Evolutionary conservation across 2,329 filamentous ascomycete genomes (phyloP).

Genomic region (Ploettnerulaceae sp.): DNA sequence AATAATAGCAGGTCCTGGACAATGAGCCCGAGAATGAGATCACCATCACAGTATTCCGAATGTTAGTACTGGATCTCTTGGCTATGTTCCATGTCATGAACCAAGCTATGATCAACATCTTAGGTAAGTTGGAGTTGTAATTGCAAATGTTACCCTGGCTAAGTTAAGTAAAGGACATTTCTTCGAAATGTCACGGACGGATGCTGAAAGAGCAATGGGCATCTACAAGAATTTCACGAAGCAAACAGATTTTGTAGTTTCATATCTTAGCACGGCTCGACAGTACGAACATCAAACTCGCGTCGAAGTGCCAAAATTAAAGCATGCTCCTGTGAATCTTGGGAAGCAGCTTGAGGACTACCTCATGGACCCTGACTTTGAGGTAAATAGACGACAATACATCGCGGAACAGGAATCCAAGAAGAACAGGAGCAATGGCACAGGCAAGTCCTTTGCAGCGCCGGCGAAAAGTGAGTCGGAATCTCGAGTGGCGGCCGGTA

Average conservation of each 20-base stretch:
- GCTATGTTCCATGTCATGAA: slow-evolving; percentile 93
- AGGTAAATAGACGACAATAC: slow-evolving; percentile 87
- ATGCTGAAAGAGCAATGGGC: slow-evolving; percentile 84
- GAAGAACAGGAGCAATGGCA: slow-evolving; percentile 36
- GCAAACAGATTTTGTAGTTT: slow-evolving; percentile 89
- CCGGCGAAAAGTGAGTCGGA: slow-evolving; percentile 34
- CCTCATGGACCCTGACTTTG: slow-evolving; percentile 89
- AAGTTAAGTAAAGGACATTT: slow-evolving; percentile 65
- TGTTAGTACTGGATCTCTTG: slow-evolving; percentile 85
- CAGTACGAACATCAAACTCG: slow-evolving; percentile 89
- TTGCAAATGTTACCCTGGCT: slow-evolving; percentile 21
- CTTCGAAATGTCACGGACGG: slow-evolving; percentile 94
- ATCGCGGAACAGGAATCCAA: slow-evolving; percentile 79
- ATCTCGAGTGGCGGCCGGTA: slow-evolving; percentile 26
- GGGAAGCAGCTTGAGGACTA: slow-evolving; percentile 91
- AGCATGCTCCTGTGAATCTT: slow-evolving; percentile 91
- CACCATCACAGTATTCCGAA: slow-evolving; percentile 84
- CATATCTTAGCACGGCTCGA: slow-evolving; percentile 80
- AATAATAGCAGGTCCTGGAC: slow-evolving; percentile 63
- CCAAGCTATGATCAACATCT: slow-evolving; percentile 92
- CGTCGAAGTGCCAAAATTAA: slow-evolving; percentile 92
- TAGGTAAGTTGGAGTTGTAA: slow-evolving; percentile 56
- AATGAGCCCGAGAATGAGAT: slow-evolving; percentile 95
- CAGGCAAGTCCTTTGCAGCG: slow-evolving; percentile 42
- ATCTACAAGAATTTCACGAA: slow-evolving; percentile 91